phyloP scores from a whole-genome alignment of 2,329 filamentous ascomycete species.

The Diaporthe vexans region DNA sequence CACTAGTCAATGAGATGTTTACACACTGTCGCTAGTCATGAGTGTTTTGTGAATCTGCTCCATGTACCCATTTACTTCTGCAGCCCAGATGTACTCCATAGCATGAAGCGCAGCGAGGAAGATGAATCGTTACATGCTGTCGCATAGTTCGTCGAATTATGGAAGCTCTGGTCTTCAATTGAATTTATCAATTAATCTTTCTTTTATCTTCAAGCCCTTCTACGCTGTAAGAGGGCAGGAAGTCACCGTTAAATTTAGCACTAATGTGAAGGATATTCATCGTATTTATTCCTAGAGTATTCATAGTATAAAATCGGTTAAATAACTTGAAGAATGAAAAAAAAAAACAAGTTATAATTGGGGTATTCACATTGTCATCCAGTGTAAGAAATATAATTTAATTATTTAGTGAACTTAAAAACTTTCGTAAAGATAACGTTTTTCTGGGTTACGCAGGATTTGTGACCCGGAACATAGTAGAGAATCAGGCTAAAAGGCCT shows the following conservation, averaged over 20 bases:
- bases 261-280: not conserved
- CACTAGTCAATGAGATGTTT: not conserved
- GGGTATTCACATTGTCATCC: too few species aligned
- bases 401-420: too few species aligned
- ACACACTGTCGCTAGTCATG: conserved; percentile 21
- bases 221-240: not conserved
- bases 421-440: too few species aligned
- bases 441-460: too few species aligned
- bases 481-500: too few species aligned
- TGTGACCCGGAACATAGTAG: too few species aligned
- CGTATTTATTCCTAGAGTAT: not conserved
- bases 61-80: not conserved
- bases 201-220: not conserved
- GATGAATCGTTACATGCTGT: not conserved
- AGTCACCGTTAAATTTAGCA: not conserved
- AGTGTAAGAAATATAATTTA: too few species aligned
- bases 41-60: not conserved
- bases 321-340: not conserved
- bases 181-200: not conserved
- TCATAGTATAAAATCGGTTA: not conserved
- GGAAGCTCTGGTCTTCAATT: not conserved
- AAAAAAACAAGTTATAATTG: too few species aligned
- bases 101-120: not conserved
- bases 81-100: not conserved
- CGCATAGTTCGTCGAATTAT: not conserved